Percentiles rank a stretch among this genome's conserved stretches.
Conservation (phyloP, 1,139 yeast species). For the Yamadazyma membranifaciens region DNA sequence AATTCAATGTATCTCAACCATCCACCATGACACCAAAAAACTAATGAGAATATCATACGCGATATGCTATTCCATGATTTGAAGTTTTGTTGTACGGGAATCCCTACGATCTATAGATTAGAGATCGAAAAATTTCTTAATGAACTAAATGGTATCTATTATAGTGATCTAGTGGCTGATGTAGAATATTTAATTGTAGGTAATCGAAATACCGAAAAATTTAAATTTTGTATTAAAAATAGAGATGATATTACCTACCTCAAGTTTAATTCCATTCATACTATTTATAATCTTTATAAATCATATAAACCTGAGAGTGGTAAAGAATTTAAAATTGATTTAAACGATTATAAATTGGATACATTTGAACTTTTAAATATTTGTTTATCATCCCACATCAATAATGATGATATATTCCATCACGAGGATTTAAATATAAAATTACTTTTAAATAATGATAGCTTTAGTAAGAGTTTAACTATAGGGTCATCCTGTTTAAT, state of each 20-base stretch:
- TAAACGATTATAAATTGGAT: conserved; percentile 30
- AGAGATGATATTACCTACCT: conserved; percentile 62
- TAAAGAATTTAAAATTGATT: conserved; percentile 20
- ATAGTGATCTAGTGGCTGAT: conserved; percentile 64
- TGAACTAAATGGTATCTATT: conserved; percentile 63
- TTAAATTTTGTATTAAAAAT: conserved; percentile 56
- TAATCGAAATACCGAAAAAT: conserved; percentile 63
- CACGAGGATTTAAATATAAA: conserved; percentile 17
- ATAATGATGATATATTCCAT: conserved; percentile 20
- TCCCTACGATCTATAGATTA: conserved; percentile 26
- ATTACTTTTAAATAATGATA: conserved; percentile 58
- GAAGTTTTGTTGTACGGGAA: conserved; percentile 45
- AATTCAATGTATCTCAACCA: background rate
- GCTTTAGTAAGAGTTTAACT: conserved; percentile 55
- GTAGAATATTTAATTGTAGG: conserved; percentile 71
- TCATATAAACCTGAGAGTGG: conserved; percentile 23
- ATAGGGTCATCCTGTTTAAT: conserved; percentile 51
- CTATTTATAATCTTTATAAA: conserved; percentile 9
- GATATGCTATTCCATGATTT: conserved; percentile 24
- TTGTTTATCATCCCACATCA: conserved; percentile 51
- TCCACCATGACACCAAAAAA: background rate
- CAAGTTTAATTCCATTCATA: conserved; percentile 15
- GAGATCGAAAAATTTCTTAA: conserved; percentile 41
- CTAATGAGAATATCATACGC: background rate
- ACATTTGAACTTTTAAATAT: conserved; percentile 48